Evolutionary conservation across 2,329 filamentous ascomycete genomes (phyloP).

Genomic region (Escovopsis sp.): DNA sequence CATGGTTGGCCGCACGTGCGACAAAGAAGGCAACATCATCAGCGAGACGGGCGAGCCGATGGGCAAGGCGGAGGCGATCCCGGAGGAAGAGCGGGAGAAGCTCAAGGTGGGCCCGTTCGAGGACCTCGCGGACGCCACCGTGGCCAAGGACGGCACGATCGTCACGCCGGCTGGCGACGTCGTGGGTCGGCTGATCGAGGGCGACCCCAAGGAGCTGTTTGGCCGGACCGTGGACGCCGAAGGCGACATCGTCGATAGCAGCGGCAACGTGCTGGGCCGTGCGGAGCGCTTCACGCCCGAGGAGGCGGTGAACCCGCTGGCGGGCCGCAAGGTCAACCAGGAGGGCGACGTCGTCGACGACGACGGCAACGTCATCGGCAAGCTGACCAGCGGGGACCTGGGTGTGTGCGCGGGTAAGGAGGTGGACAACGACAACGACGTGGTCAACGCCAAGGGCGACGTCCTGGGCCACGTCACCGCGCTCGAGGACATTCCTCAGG

Average conservation of each 20-base stretch:
- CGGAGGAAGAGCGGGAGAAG: slow-evolving; percentile 48
- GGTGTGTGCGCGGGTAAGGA: slow-evolving; percentile 51
- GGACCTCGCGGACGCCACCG: slow-evolving; percentile 47
- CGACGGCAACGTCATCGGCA: slow-evolving; percentile 46
- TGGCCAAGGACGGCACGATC: slow-evolving; percentile 54
- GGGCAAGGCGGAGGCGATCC: slow-evolving; percentile 51
- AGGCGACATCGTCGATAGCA: slow-evolving; percentile 67
- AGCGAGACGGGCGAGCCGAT: slow-evolving; percentile 59
- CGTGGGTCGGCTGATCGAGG: slow-evolving; percentile 55
- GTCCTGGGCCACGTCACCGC: slow-evolving; percentile 53
- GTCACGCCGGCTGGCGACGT: slow-evolving; percentile 51
- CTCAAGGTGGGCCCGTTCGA: slow-evolving; percentile 53
- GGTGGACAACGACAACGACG: slow-evolving; percentile 56
- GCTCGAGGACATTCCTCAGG: slow-evolving; percentile 40
- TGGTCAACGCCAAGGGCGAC: slow-evolving; percentile 52
- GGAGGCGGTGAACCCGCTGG: slow-evolving; percentile 35
- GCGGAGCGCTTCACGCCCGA: slow-evolving; percentile 45
- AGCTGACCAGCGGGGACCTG: slow-evolving; percentile 52
- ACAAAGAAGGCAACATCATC: slow-evolving; percentile 56
- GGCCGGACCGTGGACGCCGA: slow-evolving; percentile 68
- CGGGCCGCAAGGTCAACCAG: slow-evolving; percentile 39
- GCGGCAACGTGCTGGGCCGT: slow-evolving; percentile 43
- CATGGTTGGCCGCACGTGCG: slow-evolving; percentile 52
- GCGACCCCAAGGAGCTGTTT: slow-evolving; percentile 55
- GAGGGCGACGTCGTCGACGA: slow-evolving; percentile 44